Evolutionary conservation across 345 rosid species (phyloP).

Genomic region (Erucastrum elatum): DNA sequence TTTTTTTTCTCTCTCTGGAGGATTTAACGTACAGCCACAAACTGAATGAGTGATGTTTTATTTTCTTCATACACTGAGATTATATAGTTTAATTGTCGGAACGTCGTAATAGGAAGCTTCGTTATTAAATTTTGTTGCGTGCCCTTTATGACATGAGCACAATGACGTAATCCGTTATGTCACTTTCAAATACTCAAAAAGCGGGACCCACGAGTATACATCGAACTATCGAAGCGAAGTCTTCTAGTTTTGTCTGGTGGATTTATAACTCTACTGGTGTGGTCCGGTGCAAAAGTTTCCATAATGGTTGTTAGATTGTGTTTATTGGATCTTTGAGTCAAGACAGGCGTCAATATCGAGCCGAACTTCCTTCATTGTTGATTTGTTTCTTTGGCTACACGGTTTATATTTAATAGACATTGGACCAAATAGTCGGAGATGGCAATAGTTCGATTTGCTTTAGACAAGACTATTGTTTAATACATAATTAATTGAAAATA

Average conservation of each 20-base stretch:
- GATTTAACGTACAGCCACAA: slow-evolving; percentile 15
- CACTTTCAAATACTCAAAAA: slow-evolving; percentile 8
- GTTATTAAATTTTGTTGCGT: not conserved
- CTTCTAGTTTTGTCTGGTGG: not conserved
- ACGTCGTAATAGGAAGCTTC: not conserved
- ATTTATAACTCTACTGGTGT: not conserved
- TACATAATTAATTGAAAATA: not conserved
- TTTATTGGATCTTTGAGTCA: slow-evolving; percentile 8
- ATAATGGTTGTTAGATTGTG: not conserved
- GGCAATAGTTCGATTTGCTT: slow-evolving; percentile 18
- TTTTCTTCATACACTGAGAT: not conserved
- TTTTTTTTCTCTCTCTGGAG: not conserved
- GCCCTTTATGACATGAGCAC: slow-evolving; percentile 7
- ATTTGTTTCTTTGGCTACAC: slow-evolving; percentile 12
- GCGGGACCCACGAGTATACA: not conserved
- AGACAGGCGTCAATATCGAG: slow-evolving; percentile 18
- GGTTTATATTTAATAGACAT: not conserved
- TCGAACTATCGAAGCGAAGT: not conserved
- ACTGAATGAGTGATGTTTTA: not conserved
- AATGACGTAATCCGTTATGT: slow-evolving; percentile 22
- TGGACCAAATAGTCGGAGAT: not conserved
- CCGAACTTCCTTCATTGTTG: not conserved
- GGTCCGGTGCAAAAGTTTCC: not conserved
- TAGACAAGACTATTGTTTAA: slow-evolving; percentile 4
- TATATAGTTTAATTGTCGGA: slow-evolving; percentile 3